These are phyloP conservation scores for Aspergillus diversus DNA, from an alignment of 495 filamentous ascomycete genomes.

Conservation along the genomic window DNA sequence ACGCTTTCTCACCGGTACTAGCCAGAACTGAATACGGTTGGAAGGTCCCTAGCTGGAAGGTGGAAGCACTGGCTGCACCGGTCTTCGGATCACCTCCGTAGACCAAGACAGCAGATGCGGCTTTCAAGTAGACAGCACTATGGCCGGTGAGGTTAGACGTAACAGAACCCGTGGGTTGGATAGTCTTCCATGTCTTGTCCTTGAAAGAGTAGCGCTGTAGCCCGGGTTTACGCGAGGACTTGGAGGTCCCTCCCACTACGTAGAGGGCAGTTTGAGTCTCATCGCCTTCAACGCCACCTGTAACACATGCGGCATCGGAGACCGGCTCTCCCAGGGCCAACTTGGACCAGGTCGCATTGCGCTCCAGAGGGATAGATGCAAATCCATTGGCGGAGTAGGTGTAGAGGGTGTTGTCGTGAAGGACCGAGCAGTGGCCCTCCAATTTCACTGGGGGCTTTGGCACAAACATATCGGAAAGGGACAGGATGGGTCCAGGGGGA, in stretches of 20 bases:
- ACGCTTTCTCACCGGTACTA: conserved; percentile 51
- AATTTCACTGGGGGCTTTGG: conserved; percentile 68
- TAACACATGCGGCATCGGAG: conserved; percentile 76
- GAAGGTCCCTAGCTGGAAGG: conserved; percentile 70
- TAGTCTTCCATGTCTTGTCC: conserved; percentile 73
- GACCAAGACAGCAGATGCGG: conserved; percentile 71
- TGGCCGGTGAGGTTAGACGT: conserved; percentile 74
- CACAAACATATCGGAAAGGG: conserved; percentile 56
- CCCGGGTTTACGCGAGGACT: conserved; percentile 65
- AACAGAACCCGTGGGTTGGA: conserved; percentile 55
- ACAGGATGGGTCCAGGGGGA: neutral
- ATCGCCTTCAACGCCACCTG: conserved; percentile 55
- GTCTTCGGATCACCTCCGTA: conserved; percentile 77
- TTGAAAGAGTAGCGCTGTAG: conserved; percentile 82
- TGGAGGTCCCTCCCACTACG: conserved; percentile 75
- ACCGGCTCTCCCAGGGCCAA: conserved; percentile 68
- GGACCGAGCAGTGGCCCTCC: conserved; percentile 77
- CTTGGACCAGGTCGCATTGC: conserved; percentile 71
- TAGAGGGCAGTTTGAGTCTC: conserved; percentile 70
- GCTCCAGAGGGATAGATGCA: conserved; percentile 67
- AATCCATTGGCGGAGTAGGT: conserved; percentile 77
- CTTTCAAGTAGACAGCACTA: conserved; percentile 73
- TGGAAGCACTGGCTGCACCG: conserved; percentile 63
- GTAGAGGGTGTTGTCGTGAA: conserved; percentile 85
- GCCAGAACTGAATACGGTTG: conserved; percentile 62